phyloP scores from a whole-genome alignment of 2,329 filamentous ascomycete species.

The Sordariomycetes sp. region DNA sequence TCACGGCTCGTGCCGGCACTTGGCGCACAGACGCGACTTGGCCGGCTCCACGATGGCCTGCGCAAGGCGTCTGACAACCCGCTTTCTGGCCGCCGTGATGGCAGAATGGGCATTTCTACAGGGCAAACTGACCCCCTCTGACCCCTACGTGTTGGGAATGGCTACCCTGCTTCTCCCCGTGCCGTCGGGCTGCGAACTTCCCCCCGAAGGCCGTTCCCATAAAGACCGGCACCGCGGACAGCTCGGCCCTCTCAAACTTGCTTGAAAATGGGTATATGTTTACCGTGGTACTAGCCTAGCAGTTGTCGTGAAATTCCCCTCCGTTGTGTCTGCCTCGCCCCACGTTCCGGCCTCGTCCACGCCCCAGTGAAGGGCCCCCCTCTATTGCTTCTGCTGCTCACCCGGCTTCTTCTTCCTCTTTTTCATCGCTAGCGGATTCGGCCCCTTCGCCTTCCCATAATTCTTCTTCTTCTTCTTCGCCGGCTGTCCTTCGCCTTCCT shows the following conservation, averaged over 20 bases:
- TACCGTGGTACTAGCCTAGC: not conserved
- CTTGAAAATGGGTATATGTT: not conserved
- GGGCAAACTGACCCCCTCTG: no score
- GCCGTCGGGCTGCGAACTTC: no score
- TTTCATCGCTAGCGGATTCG: conserved; percentile 62
- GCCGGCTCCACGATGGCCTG: not conserved
- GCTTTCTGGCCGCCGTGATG: not conserved
- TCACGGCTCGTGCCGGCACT: no score
- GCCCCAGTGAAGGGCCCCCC: not conserved
- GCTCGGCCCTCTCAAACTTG: not conserved
- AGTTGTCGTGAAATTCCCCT: conserved; percentile 9
- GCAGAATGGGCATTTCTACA: not conserved
- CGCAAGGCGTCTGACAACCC: not conserved
- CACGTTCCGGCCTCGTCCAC: no score
- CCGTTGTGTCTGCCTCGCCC: no score
- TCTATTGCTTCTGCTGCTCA: conserved; percentile 4
- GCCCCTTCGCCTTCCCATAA: conserved; percentile 50
- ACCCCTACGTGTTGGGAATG: no score
- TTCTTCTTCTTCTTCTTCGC: conserved; percentile 43
- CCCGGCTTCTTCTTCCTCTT: conserved; percentile 44
- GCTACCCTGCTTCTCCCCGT: no score
- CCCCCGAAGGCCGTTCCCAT: no score
- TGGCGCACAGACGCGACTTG: no score
- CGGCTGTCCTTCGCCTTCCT: conserved; percentile 11
- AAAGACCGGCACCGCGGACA: not conserved